phyloP scores from a whole-genome alignment of 108 stramenopile genomes.

The Stephanodiscus triporus region DNA sequence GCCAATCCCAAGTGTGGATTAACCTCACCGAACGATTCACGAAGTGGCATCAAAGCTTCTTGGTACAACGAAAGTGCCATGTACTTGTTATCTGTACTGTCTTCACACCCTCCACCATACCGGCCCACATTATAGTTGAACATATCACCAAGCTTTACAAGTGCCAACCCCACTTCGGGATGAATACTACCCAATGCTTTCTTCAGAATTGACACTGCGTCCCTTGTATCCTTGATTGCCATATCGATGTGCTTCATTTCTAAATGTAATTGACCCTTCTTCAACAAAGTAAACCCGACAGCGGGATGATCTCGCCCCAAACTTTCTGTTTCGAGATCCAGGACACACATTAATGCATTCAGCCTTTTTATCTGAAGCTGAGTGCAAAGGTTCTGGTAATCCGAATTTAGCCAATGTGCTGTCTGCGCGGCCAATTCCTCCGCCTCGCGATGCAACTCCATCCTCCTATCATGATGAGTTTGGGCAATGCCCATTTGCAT shows the following conservation, averaged over 20 bases:
- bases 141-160: slow-evolving; percentile 38
- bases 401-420: not conserved
- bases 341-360: slow-evolving; percentile 35
- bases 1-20: slow-evolving; percentile 35
- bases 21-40: slow-evolving; percentile 32
- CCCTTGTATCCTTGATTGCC: slow-evolving; percentile 45
- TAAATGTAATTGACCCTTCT: slow-evolving; percentile 42
- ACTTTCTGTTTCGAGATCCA: slow-evolving; percentile 50
- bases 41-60: slow-evolving; percentile 35
- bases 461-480: slow-evolving; percentile 26
- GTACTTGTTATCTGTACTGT: slow-evolving; percentile 25
- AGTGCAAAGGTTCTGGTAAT: slow-evolving; percentile 12
- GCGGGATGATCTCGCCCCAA: slow-evolving; percentile 43
- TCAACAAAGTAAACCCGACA: slow-evolving; percentile 45
- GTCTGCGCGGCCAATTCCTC: slow-evolving; percentile 27
- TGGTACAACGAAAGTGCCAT: slow-evolving; percentile 43
- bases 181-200: slow-evolving; percentile 42
- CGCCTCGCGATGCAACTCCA: slow-evolving; percentile 39
- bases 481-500: slow-evolving; percentile 52
- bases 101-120: slow-evolving; percentile 7
- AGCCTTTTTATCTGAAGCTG: slow-evolving; percentile 37
- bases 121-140: slow-evolving; percentile 30
- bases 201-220: slow-evolving; percentile 37
- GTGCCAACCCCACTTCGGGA: slow-evolving; percentile 39
- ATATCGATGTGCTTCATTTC: slow-evolving; percentile 49